Evolutionary conservation across 2,329 filamentous ascomycete species (phyloP).

Genomic region (Hypoxylon sp.): DNA sequence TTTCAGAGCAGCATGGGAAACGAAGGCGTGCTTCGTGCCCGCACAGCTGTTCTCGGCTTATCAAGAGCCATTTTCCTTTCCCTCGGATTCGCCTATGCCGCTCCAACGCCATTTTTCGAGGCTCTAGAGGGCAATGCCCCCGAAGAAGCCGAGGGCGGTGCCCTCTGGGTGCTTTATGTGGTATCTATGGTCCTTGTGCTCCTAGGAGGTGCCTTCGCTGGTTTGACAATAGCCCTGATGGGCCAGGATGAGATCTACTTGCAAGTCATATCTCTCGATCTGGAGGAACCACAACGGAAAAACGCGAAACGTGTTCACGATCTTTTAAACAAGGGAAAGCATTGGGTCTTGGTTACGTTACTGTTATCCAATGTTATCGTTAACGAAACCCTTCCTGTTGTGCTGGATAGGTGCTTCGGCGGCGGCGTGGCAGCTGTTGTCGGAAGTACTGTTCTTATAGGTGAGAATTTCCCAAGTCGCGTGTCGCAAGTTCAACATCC

Average conservation of each 20-base stretch:
- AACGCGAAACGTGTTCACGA: constrained; percentile 84
- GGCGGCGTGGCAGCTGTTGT: constrained; percentile 94
- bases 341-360: constrained; percentile 96
- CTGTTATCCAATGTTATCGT: constrained; percentile 97
- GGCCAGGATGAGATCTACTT: constrained; percentile 94
- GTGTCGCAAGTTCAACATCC: not conserved
- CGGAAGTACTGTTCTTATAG: constrained; percentile 91
- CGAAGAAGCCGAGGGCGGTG: constrained; percentile 66
- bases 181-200: constrained; percentile 84
- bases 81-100: constrained; percentile 51
- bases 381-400: constrained; percentile 94
- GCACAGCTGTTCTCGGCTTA: constrained; percentile 60
- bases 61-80: constrained; percentile 51
- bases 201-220: constrained; percentile 91
- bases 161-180: constrained; percentile 81
- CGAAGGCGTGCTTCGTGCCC: constrained; percentile 49
- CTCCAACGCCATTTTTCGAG: constrained; percentile 54
- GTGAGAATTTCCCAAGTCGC: constrained; percentile 59
- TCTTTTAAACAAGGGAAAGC: constrained; percentile 87
- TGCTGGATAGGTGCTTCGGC: constrained; percentile 91
- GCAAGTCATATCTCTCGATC: constrained; percentile 89
- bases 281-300: constrained; percentile 83
- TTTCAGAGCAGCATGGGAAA: constrained; percentile 38
- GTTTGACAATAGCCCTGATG: constrained; percentile 84
- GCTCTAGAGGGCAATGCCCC: constrained; percentile 56